Percentiles rank a stretch among this genome's conserved stretches.
Conservation (phyloP, 176 grass and related monocot genomes). For the Coix lacrymajobi region DNA sequence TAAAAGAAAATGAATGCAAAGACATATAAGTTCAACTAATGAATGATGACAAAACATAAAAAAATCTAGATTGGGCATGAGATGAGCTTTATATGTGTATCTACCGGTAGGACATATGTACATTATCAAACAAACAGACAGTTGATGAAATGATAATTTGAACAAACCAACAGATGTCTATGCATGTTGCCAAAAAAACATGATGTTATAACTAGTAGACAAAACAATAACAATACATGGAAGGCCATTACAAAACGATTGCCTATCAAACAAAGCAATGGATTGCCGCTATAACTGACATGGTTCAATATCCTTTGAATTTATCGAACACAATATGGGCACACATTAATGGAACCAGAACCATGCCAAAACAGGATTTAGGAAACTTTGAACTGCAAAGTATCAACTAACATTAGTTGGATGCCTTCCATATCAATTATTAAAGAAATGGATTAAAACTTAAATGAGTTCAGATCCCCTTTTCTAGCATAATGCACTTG, state of each 20-base stretch:
- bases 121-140: not conserved
- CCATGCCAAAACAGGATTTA: not conserved
- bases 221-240: not conserved
- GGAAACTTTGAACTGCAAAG: not conserved
- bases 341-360: not conserved
- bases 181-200: not conserved
- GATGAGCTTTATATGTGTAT: slow-evolving; percentile 33
- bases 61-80: no score
- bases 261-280: not conserved
- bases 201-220: not conserved
- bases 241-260: not conserved
- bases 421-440: not conserved
- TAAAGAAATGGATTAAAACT: not conserved
- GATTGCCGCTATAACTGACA: not conserved
- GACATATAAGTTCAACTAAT: no score
- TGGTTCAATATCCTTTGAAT: no score
- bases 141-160: slow-evolving; percentile 5
- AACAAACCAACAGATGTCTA: not conserved
- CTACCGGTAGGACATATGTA: not conserved
- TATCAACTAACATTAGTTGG: not conserved
- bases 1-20: no score
- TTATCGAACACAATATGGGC: slow-evolving; percentile 16
- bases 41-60: no score
- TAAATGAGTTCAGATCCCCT: not conserved
- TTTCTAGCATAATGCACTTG: not conserved